Percentiles rank a stretch among this genome's conserved stretches.
Evolutionary conservation across 441 rosid genomes (phyloP).

Genomic region (Populus hybrid): DNA sequence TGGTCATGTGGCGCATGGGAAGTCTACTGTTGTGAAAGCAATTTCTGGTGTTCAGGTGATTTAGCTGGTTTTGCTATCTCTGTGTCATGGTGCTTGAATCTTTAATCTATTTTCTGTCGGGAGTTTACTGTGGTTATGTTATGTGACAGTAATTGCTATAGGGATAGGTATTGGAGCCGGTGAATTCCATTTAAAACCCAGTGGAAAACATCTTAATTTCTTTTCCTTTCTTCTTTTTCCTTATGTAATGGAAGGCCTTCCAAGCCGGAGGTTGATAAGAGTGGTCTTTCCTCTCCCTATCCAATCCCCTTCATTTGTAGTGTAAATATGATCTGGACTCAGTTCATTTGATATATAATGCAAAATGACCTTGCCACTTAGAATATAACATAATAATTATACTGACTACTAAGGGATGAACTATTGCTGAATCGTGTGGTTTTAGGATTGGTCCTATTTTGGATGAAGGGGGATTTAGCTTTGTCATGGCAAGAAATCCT

Average conservation of each 20-base stretch:
- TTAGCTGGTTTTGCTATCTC: not conserved
- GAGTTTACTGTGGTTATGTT: not conserved
- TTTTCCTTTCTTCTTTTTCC: not conserved
- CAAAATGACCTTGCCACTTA: not conserved
- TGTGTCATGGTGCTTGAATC: not conserved
- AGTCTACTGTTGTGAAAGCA: slow-evolving; percentile 90
- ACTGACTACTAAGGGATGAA: not conserved
- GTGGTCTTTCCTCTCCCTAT: not conserved
- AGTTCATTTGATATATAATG: not conserved
- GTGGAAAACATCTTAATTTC: not conserved
- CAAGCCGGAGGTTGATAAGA: not conserved
- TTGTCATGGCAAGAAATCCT: not conserved
- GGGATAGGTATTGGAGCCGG: not conserved
- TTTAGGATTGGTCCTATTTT: not conserved
- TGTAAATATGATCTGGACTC: not conserved
- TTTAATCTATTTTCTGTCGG: not conserved
- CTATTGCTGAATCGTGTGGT: not conserved
- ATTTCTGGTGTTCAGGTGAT: slow-evolving; percentile 90
- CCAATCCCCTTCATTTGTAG: not conserved
- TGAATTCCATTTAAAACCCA: not conserved
- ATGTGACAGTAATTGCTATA: not conserved
- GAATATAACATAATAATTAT: not conserved
- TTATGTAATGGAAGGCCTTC: not conserved
- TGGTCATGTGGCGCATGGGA: slow-evolving; percentile 97
- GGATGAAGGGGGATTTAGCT: not conserved